phyloP scores from a whole-genome alignment of 768 basidiomycete genomes.

The Termitomyces bulborhizus region DNA sequence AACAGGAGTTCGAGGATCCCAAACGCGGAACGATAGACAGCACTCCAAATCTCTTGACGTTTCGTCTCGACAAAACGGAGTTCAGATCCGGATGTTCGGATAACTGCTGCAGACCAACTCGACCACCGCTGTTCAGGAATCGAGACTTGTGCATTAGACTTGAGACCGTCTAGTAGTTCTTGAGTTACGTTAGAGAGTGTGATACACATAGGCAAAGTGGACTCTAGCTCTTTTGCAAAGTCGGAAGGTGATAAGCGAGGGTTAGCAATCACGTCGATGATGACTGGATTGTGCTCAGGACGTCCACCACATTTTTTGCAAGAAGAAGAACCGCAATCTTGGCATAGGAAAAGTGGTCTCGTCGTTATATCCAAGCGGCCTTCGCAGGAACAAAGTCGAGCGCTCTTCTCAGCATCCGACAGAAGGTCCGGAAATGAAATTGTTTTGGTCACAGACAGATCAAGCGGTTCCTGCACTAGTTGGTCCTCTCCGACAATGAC shows the following conservation, averaged over 20 bases:
- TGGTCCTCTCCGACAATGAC: conserved; percentile 70
- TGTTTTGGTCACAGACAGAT: conserved; percentile 52
- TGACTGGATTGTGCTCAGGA: conserved; percentile 74
- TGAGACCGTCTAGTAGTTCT: conserved; percentile 47
- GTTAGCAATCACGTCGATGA: conserved; percentile 43
- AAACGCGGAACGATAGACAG: conserved; percentile 63
- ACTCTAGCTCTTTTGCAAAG: conserved; percentile 75
- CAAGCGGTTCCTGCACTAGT: conserved; percentile 56
- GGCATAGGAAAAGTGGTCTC: conserved; percentile 59
- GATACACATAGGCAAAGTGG: conserved; percentile 83
- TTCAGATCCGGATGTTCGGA: conserved; percentile 52
- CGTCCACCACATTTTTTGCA: conserved; percentile 87
- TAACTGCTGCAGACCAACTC: conserved; percentile 62
- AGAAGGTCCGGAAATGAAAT: conserved; percentile 52
- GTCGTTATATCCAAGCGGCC: conserved; percentile 75
- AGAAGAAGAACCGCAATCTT: conserved; percentile 70
- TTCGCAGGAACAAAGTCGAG: conserved; percentile 87
- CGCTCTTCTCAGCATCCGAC: conserved; percentile 56
- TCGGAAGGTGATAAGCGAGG: conserved; percentile 64
- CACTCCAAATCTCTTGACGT: conserved; percentile 86
- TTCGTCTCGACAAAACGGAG: conserved; percentile 82
- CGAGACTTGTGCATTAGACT: conserved; percentile 26
- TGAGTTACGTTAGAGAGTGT: conserved; percentile 44
- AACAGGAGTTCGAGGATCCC: conserved; percentile 74
- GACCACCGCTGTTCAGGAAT: conserved; percentile 59